Evolutionary conservation across 305 asterid species (phyloP).

Genomic region (Fraxinus dipetala): DNA sequence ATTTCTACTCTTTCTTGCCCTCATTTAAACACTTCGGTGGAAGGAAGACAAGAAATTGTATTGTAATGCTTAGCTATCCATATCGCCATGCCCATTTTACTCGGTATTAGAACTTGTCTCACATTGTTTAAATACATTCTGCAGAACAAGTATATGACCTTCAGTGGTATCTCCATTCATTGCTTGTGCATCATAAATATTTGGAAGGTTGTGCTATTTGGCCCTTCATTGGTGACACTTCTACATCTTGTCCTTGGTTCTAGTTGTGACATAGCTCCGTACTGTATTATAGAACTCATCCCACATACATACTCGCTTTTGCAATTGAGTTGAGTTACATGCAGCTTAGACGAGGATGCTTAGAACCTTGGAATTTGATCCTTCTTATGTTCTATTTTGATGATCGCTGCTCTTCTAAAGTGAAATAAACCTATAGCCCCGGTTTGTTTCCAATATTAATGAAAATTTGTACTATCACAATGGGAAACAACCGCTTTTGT

Average conservation of each 20-base stretch:
- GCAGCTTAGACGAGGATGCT: too few species aligned
- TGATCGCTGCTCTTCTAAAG: too few species aligned
- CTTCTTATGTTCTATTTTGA: too few species aligned
- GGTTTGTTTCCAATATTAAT: too few species aligned
- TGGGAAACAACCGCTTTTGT: too few species aligned
- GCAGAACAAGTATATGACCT: background rate
- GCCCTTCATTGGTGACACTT: background rate
- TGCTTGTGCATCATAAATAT: background rate
- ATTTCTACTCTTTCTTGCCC: background rate
- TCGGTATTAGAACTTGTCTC: background rate
- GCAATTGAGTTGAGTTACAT: too few species aligned
- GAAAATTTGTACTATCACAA: too few species aligned
- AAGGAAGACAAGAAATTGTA: background rate
- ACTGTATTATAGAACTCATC: background rate
- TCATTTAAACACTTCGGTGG: background rate
- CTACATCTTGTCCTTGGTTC: background rate
- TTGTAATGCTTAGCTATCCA: background rate
- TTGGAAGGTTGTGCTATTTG: background rate
- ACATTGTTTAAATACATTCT: background rate
- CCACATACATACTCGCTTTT: background rate
- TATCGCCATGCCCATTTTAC: background rate
- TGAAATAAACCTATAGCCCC: too few species aligned
- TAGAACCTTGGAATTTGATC: too few species aligned
- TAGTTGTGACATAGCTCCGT: background rate
- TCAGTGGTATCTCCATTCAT: background rate